Conservation (phyloP, 768 basidiomycete genomes). For the Russula sp. region DNA sequence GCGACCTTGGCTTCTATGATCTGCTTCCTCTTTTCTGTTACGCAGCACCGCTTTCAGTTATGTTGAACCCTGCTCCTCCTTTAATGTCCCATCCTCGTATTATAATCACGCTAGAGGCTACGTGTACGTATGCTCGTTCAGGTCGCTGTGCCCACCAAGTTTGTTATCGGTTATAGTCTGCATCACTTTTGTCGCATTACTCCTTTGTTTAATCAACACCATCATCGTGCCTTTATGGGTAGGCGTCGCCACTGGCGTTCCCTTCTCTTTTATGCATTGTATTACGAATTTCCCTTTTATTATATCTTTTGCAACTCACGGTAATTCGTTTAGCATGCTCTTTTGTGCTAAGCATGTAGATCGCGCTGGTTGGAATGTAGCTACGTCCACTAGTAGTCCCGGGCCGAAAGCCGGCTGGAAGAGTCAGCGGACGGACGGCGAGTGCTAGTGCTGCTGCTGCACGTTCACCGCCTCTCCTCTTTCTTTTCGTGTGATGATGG, state of each 20-base stretch:
- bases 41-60: constrained; percentile 2
- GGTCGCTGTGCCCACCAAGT: constrained; percentile 17
- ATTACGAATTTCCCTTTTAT: constrained; percentile 5
- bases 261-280: constrained; percentile 10
- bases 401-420: constrained; percentile 10
- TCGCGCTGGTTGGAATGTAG: neutral
- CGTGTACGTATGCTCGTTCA: constrained; percentile 15
- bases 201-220: constrained; percentile 6
- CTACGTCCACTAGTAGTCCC: neutral
- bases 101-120: constrained; percentile 6
- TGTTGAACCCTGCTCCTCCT: constrained; percentile 8
- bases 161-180: constrained; percentile 19
- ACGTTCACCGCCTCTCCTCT: neutral
- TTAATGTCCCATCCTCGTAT: constrained; percentile 11
- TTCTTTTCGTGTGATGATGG: constrained; percentile 30
- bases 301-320: constrained; percentile 6
- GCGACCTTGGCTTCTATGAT: constrained; percentile 14
- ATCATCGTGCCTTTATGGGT: constrained; percentile 11
- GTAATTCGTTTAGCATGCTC: constrained; percentile 7
- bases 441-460: neutral
- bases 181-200: constrained; percentile 19
- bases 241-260: constrained; percentile 11
- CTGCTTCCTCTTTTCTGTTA: constrained; percentile 5
- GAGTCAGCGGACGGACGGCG: no score
- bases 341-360: neutral